Conservation (phyloP, 2,329 filamentous ascomycete genomes). For the Xylariaceae sp. region DNA sequence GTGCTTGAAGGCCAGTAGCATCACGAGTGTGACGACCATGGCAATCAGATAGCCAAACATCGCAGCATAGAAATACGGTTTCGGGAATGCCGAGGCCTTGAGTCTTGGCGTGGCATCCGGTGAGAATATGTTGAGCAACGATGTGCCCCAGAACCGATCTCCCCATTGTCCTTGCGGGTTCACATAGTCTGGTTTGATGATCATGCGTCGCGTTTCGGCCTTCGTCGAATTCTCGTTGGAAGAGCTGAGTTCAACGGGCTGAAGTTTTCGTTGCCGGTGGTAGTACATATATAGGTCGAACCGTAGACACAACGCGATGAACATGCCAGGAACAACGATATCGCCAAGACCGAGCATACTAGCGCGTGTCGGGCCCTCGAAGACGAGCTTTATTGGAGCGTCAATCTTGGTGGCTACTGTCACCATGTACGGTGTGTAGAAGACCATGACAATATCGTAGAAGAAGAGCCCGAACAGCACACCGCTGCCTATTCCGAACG, state of each 20-base stretch:
- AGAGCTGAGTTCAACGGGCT: conserved; percentile 27
- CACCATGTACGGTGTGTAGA: conserved; percentile 83
- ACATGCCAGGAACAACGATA: conserved; percentile 86
- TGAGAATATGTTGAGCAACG: conserved; percentile 24
- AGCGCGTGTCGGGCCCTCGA: conserved; percentile 60
- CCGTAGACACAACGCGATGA: conserved; percentile 82
- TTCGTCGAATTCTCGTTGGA: conserved; percentile 22
- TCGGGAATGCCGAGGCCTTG: conserved; percentile 59
- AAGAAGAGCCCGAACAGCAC: conserved; percentile 80
- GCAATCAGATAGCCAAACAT: conserved; percentile 73
- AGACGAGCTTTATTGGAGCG: conserved; percentile 87
- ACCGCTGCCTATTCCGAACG: conserved; percentile 75
- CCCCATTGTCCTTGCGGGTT: conserved; percentile 74
- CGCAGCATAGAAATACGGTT: conserved; percentile 79
- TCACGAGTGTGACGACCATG: conserved; percentile 70
- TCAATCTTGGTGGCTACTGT: conserved; percentile 86
- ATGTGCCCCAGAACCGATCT: conserved; percentile 71
- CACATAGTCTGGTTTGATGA: conserved; percentile 50
- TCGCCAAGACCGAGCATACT: conserved; percentile 93
- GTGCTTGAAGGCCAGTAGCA: conserved; percentile 73
- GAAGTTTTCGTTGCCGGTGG: conserved; percentile 57
- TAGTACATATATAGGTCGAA: conserved; percentile 89
- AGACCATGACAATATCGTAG: conserved; percentile 93
- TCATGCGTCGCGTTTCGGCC: conserved; percentile 39
- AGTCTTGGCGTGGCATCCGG: conserved; percentile 31